Evolutionary conservation across 306 rosid genomes (phyloP).

Genomic region (Dalbergia cochinchinensis): DNA sequence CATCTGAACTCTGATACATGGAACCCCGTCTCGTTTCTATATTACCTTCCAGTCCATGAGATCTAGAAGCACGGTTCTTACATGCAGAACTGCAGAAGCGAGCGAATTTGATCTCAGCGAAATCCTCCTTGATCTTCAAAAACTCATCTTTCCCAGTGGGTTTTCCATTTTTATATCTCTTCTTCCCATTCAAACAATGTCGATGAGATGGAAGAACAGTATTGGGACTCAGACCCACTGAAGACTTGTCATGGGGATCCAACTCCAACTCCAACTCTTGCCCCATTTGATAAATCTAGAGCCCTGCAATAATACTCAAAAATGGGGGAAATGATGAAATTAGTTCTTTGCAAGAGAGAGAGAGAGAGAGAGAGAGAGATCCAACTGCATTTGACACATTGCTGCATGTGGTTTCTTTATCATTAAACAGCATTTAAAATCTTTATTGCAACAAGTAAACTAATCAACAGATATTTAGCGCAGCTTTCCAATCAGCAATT

Average conservation of each 20-base stretch:
- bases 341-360: not conserved
- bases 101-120: conserved; percentile 62
- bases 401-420: conserved; percentile 49
- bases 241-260: conserved; percentile 54
- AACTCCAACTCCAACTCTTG: conserved; percentile 70
- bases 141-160: conserved; percentile 50
- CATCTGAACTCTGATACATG: conserved; percentile 65
- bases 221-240: conserved; percentile 74
- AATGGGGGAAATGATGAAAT: not conserved
- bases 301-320: conserved; percentile 51
- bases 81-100: conserved; percentile 59
- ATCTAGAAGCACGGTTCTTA: conserved; percentile 55
- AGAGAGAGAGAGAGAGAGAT: no score
- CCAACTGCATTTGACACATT: conserved; percentile 33
- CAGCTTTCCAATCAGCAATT: conserved; percentile 23
- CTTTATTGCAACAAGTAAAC: not conserved
- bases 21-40: conserved; percentile 58
- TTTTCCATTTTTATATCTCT: conserved; percentile 54
- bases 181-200: conserved; percentile 54
- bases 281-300: conserved; percentile 60
- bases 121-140: conserved; percentile 61
- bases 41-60: conserved; percentile 53
- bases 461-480: conserved; percentile 20
- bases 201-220: conserved; percentile 74
- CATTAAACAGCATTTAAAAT: conserved; percentile 23